phyloP scores from a whole-genome alignment of 2,329 filamentous ascomycete genomes.

The Arthrobotrys pseudoclavata region DNA sequence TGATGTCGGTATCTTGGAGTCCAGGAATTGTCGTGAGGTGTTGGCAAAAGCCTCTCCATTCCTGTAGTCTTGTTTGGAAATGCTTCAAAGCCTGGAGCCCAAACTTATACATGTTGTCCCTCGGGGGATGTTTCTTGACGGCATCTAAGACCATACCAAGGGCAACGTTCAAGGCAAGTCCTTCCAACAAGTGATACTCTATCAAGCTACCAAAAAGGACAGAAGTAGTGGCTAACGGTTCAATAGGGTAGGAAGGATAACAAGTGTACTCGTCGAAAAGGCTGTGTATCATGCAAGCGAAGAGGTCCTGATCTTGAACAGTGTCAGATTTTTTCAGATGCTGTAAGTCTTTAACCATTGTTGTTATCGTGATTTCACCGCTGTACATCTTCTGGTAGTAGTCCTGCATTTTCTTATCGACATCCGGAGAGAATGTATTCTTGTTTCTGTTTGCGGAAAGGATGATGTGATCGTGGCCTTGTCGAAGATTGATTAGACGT shows the following conservation, averaged over 20 bases:
- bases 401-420: constrained; percentile 94
- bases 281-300: constrained; percentile 98
- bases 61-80: constrained; percentile 82
- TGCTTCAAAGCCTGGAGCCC: constrained; percentile 94
- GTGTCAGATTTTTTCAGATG: constrained; percentile 89
- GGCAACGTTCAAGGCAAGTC: constrained; percentile 91
- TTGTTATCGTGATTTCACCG: constrained; percentile 85
- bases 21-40: constrained; percentile 85
- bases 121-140: constrained; percentile 82
- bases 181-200: constrained; percentile 89
- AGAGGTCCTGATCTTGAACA: constrained; percentile 89
- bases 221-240: constrained; percentile 93
- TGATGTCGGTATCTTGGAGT: constrained; percentile 86
- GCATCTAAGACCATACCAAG: constrained; percentile 98
- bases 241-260: constrained; percentile 94
- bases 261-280: constrained; percentile 97
- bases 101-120: constrained; percentile 96
- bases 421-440: constrained; percentile 82
- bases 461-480: constrained; percentile 91
- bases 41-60: constrained; percentile 96
- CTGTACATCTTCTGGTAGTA: constrained; percentile 99
- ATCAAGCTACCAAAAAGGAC: constrained; percentile 98
- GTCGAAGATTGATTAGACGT: constrained; percentile 93
- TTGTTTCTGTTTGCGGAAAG: constrained; percentile 84
- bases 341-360: constrained; percentile 86